Evolutionary conservation across 2,329 filamentous ascomycete genomes (phyloP), one percentile per base, ranked within the genome.

Genomic region (Phyllosticta paracitricarpa): DNA sequence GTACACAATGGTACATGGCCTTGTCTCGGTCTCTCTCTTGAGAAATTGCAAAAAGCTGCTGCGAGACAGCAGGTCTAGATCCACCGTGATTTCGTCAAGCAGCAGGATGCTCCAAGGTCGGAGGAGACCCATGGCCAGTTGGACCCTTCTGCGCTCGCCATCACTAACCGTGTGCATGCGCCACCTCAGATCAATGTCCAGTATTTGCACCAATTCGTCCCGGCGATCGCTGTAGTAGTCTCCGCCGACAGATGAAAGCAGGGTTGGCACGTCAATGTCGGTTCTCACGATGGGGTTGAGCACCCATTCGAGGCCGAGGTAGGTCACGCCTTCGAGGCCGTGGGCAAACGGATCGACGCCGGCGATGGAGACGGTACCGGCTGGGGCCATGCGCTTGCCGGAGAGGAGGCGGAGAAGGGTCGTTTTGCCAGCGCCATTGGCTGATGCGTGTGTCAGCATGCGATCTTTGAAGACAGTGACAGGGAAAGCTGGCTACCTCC

Each of bases 241-340:
- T 12, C 94, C 94, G 63, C 94, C 94, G 0, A 99, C 89, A 2
- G 86, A 91, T 56, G 85, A 79, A 26, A 99, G 84, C 5, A 99
- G 84, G 66, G 95, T 92, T 3, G 82, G 83, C 3, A 99, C 93
- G 63, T 90, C 91, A 67, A 99, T 96, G 75, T 99, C 94, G 30
- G 88, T 95, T 58, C 93, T 89, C 56, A 97, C 94, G 69, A 97
- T 96, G 56, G 89, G 90, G 79, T 97, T 97, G 9, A 99, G 83
- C 2, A 97, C 94, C 94, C 94, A 99, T 80, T 99, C 94, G 0
- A 97, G 84, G 0, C 94, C 94, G 7, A 99, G 88, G 75, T 99
- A 99, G 24, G 93, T 97, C 33, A 99, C 93, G 64, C 94, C 94
- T 76, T 96, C 89, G 28, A 97, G 84, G 10, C 87, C 85, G 40